Evolutionary conservation across 768 basidiomycete genomes (phyloP), one percentile per base, ranked within the genome.

Genomic region (Suillus decipiens): DNA sequence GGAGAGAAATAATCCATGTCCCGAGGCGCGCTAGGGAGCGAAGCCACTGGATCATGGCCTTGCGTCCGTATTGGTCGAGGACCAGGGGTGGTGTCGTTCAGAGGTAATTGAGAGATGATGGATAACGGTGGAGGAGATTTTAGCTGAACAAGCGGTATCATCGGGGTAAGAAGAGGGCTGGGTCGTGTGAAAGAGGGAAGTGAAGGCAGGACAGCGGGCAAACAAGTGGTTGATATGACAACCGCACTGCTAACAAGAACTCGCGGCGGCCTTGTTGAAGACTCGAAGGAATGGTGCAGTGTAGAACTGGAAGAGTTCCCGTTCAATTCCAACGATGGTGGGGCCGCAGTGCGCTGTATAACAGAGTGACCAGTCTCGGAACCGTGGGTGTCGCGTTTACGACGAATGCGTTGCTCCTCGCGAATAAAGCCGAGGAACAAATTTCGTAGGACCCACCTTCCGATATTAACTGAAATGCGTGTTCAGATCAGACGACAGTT

Each of bases 391-490:
- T 78, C 78, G 31, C 72, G 79, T 64, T 69, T 76, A 43, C 75
- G 77, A 22, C 74, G 76, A 28, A 70, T 61, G n/a, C 80, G 80
- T 63, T 86, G 82, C 66, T 92, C 86, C 69, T 92, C 92, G 12
- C 81, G 80, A 58, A 93, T 82, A 71, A 95, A 94, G 3, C 85
- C 87, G 37, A 86, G 72, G 75, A 96, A 97, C 15, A 97, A 76
- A 72, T 96, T 96, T 34, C 89, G 84, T 24, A 96, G 75, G 1
- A 93, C 86, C 93, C 94, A 96, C 77, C 93, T 96, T 1, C 93
- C 95, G 51, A 96, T 80, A 73, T 96, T 96, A 67, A 96, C 95
- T 97, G 65, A 39, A 51, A 22, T 58, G 41, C 50, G 17, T 15
- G 19, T 31, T 41, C 24, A 14, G 51, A 64, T 69, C 50, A 69